Conservation (phyloP, 2,329 filamentous ascomycete genomes). For the Dothideomycetidae sp. region DNA sequence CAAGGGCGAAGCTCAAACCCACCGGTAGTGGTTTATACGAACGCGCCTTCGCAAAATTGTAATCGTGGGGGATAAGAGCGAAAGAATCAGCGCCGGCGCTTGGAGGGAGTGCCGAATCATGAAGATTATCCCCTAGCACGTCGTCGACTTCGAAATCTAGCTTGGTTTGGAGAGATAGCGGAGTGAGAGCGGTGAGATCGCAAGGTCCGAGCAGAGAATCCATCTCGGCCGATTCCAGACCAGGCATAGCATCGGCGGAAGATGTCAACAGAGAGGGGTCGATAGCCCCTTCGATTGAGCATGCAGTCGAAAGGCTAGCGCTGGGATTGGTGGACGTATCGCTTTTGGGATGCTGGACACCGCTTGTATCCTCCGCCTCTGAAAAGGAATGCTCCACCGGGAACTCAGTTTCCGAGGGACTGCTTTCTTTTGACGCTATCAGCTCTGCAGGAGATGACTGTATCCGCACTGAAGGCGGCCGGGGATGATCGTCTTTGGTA, state of each 20-base stretch:
- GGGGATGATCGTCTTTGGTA: too few species aligned
- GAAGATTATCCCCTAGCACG: neutral
- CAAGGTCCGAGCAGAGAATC: neutral
- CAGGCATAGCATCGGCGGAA: neutral
- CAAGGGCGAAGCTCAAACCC: slow-evolving; percentile 14
- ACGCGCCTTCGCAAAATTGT: neutral
- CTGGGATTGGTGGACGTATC: neutral
- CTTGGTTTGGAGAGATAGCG: neutral
- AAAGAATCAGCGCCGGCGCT: neutral
- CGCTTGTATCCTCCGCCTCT: too few species aligned
- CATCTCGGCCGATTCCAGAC: neutral
- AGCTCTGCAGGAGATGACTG: too few species aligned
- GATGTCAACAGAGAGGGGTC: neutral
- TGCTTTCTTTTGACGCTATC: too few species aligned
- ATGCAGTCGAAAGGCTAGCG: neutral
- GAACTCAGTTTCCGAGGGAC: too few species aligned
- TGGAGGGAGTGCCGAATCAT: neutral
- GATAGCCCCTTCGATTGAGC: too few species aligned
- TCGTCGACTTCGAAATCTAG: neutral
- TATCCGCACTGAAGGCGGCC: too few species aligned
- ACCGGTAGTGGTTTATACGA: neutral
- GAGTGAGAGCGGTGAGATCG: neutral
- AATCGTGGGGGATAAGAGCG: neutral
- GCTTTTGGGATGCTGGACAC: too few species aligned
- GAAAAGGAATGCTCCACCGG: too few species aligned